Evolutionary conservation across 1,139 yeast genomes (phyloP).

Genomic region (Hemisphaericaspora xylofermentans): DNA sequence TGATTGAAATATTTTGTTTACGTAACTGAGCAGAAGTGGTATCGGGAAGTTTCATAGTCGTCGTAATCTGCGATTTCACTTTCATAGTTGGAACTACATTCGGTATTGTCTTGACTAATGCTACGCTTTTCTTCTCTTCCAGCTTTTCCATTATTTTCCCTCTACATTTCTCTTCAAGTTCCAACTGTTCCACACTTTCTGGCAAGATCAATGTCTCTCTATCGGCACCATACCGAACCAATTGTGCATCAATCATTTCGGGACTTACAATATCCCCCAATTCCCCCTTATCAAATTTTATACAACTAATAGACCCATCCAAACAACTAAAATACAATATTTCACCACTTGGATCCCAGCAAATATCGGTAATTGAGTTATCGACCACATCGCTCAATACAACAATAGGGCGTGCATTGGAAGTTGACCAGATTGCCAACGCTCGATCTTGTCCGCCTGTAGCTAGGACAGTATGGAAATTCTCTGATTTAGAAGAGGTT

Average conservation of each 20-base stretch:
- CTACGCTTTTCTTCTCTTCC: not conserved
- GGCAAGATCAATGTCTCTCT: conserved; percentile 82
- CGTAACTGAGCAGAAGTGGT: conserved; percentile 12
- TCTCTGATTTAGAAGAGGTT: conserved; percentile 23
- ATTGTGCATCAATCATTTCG: conserved; percentile 59
- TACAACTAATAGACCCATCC: conserved; percentile 80
- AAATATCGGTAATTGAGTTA: conserved; percentile 68
- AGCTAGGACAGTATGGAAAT: conserved; percentile 57
- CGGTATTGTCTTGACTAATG: conserved; percentile 5
- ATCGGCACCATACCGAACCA: conserved; percentile 85
- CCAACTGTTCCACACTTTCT: conserved; percentile 78
- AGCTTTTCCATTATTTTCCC: not conserved
- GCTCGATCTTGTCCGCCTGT: conserved; percentile 81
- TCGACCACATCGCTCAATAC: conserved; percentile 62
- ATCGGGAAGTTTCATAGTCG: not conserved
- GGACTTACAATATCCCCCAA: conserved; percentile 74
- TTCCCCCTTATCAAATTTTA: conserved; percentile 67
- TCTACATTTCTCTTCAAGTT: conserved; percentile 53
- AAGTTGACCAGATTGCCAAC: conserved; percentile 69
- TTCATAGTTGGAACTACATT: not conserved
- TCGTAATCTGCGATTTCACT: conserved; percentile 3
- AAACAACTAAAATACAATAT: conserved; percentile 71
- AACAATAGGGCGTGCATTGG: conserved; percentile 57
- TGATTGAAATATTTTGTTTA: conserved; percentile 44
- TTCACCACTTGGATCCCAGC: conserved; percentile 80